Evolutionary conservation across 768 basidiomycete genomes (phyloP), one percentile per base, ranked within the genome.

Genomic region (Trametes meyenii): DNA sequence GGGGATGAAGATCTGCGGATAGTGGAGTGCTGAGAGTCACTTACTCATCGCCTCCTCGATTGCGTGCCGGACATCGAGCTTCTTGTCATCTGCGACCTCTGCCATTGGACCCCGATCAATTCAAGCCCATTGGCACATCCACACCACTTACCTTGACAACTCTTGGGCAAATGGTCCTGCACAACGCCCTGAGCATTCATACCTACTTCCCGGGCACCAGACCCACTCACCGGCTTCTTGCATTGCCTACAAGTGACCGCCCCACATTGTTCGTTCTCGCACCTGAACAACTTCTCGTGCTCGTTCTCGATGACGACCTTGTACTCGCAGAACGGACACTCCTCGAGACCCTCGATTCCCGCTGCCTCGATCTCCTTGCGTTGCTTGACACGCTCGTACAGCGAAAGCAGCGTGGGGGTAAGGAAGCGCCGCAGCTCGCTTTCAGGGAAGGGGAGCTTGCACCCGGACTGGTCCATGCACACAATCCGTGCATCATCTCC

Each of bases 21-120:
- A 53, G 21, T 14, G 36, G 36, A 23, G 14, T 24, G 21, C 21
- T 23, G n/a, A 29, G 24, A 55, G 49, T 38, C 53, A 54, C 81
- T 10, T 70, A 90, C 92, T 92, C 95, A 97, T 97, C 2, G 94
- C 95, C 70, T 97, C 95, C 71, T 97, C 95, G 29, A 97, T 80
- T 1, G 81, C 72, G 75, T 96, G 94, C 56, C 86, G 81, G 13
- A 83, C 86, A 72, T 92, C 86, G 16, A 95, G 73, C 50, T 85
- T 82, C 62, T 82, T 85, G 71, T 95, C 92, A 13, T 87, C 82
- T 61, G 90, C 88, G 63, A 82, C 77, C 73, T 96, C 93, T 92
- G 67, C 14, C 3, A 36, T 19, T 10, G 29, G 19, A 55, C 2
- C 8, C 3, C 19, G 5, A 10, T 8, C 6, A 62, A 26, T 7